Evolutionary conservation across 768 basidiomycete species (phyloP).

Genomic region (Trametes gibbosa): DNA sequence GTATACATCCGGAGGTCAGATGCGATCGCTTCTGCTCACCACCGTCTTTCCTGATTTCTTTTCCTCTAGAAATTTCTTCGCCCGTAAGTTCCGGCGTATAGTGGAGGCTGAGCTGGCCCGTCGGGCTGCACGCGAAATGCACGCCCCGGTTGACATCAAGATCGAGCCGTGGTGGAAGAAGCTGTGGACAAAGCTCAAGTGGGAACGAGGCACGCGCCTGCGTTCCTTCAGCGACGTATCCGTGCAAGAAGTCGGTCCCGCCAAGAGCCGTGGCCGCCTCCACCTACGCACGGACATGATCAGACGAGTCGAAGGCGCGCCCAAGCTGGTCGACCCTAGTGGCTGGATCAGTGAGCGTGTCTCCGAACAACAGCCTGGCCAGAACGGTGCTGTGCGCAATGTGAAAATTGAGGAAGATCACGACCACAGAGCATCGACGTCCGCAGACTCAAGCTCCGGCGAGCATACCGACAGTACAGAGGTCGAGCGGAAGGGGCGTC

Average conservation of each 20-base stretch:
- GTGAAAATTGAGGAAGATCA: slow-evolving; percentile 5
- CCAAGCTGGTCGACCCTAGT: slow-evolving; percentile 69
- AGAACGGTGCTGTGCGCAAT: slow-evolving; percentile 14
- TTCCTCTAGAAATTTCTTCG: slow-evolving; percentile 61
- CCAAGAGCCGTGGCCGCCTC: slow-evolving; percentile 5
- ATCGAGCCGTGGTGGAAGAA: slow-evolving; percentile 25
- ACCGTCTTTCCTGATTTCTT: background rate
- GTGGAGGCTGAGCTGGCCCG: slow-evolving; percentile 42
- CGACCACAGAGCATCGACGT: slow-evolving; percentile 14
- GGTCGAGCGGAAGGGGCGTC: background rate
- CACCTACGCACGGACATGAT: slow-evolving; percentile 72
- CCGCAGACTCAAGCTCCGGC: slow-evolving; percentile 16
- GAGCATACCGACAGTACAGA: slow-evolving; percentile 8
- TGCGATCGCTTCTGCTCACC: background rate
- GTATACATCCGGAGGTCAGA: slow-evolving; percentile 70
- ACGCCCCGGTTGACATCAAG: slow-evolving; percentile 22
- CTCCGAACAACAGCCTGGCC: slow-evolving; percentile 27
- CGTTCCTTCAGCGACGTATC: slow-evolving; percentile 12
- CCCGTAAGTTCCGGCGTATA: slow-evolving; percentile 61
- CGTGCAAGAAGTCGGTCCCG: slow-evolving; percentile 7
- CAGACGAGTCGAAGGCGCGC: slow-evolving; percentile 63
- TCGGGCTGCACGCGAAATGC: slow-evolving; percentile 12
- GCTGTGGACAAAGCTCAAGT: slow-evolving; percentile 6
- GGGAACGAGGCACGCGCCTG: slow-evolving; percentile 3
- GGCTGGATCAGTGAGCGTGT: slow-evolving; percentile 60